Percentiles rank a stretch among this genome's conserved stretches.
These are phyloP conservation scores for Starmerella tilneyi DNA, from an alignment of 805 yeast genomes.

Conservation along the genomic window DNA sequence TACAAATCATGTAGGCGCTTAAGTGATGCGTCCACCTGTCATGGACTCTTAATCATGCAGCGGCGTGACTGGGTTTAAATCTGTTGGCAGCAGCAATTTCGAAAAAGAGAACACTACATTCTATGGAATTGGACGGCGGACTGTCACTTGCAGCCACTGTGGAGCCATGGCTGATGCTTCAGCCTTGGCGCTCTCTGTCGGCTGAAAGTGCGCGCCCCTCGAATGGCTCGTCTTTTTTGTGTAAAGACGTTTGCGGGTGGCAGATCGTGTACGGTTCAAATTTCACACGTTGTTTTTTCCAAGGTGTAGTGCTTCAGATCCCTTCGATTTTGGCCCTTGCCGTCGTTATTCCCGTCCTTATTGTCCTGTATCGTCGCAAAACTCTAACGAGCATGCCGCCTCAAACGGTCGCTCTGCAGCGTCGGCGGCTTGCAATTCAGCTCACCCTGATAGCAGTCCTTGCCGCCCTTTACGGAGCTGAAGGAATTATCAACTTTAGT, in stretches of 20 bases:
- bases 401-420: conserved; percentile 22
- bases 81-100: too few species aligned
- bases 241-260: conserved; percentile 20
- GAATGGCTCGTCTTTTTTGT: conserved; percentile 9
- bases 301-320: conserved; percentile 30
- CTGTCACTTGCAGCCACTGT: neutral
- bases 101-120: too few species aligned
- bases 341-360: conserved; percentile 28
- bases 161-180: conserved; percentile 4
- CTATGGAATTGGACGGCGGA: conserved; percentile 3
- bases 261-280: conserved; percentile 18
- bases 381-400: conserved; percentile 8
- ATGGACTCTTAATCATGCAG: too few species aligned
- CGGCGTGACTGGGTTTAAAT: too few species aligned
- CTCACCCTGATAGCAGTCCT: conserved; percentile 21
- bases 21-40: too few species aligned
- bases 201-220: neutral
- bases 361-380: conserved; percentile 22
- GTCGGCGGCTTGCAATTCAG: conserved; percentile 25
- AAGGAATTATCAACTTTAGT: conserved; percentile 12
- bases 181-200: neutral
- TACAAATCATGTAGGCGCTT: too few species aligned
- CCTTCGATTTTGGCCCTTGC: conserved; percentile 28
- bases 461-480: conserved; percentile 12
- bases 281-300: conserved; percentile 34